Evolutionary conservation across 768 basidiomycete species (phyloP).

Genomic region (Chalciporus sphaerocephalus): DNA sequence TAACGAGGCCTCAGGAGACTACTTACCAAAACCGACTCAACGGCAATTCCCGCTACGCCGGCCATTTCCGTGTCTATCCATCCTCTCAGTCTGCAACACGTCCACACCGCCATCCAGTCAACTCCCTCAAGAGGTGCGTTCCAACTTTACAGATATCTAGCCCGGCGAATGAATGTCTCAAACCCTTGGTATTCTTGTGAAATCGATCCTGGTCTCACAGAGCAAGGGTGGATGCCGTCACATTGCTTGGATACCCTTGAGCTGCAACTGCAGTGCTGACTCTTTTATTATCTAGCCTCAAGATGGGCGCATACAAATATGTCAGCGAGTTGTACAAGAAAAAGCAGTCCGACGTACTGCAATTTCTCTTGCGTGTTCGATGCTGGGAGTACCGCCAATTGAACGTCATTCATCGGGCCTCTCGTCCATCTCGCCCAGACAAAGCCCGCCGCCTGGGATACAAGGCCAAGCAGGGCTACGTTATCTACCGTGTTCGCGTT

Average conservation of each 20-base stretch:
- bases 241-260: slow-evolving; percentile 14
- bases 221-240: slow-evolving; percentile 23
- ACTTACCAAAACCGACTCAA: slow-evolving; percentile 13
- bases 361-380: slow-evolving; percentile 96
- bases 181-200: slow-evolving; percentile 7
- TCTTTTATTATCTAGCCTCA: slow-evolving; percentile 36
- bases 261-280: slow-evolving; percentile 8
- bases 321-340: slow-evolving; percentile 98
- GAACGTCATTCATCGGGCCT: slow-evolving; percentile 96
- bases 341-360: slow-evolving; percentile 95
- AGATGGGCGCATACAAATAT: slow-evolving; percentile 95
- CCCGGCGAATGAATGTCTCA: background rate
- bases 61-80: slow-evolving; percentile 16
- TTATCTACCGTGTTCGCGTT: slow-evolving; percentile 96
- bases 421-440: slow-evolving; percentile 97
- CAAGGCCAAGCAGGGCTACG: slow-evolving; percentile 99
- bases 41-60: slow-evolving; percentile 25
- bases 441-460: slow-evolving; percentile 98
- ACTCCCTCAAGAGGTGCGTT: slow-evolving; percentile 28
- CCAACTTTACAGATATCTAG: slow-evolving; percentile 1
- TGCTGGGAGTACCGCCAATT: slow-evolving; percentile 99
- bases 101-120: slow-evolving; percentile 15
- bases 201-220: slow-evolving; percentile 1
- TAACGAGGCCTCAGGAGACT: background rate
- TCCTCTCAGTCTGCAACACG: slow-evolving; percentile 1